Conservation (phyloP, 768 basidiomycete genomes). For the Leccinum fibrillosum region DNA sequence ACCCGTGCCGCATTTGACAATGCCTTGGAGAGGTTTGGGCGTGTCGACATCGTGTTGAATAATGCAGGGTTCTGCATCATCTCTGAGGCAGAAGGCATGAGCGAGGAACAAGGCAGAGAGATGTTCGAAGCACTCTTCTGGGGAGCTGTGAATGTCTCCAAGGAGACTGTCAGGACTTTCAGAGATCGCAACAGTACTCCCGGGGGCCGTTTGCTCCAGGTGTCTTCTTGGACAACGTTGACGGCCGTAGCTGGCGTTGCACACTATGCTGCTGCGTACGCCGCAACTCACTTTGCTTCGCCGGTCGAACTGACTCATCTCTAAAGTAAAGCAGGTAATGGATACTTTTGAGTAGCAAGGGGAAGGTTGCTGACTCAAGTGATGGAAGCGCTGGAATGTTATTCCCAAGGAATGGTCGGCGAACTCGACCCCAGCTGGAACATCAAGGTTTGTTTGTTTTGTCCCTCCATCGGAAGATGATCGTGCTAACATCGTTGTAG, state of each 20-base stretch:
- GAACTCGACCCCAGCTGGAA: conserved; percentile 48
- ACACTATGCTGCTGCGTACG: conserved; percentile 28
- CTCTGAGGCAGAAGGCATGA: conserved; percentile 37
- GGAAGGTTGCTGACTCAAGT: not conserved
- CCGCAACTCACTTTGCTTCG: not conserved
- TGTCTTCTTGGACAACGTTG: conserved; percentile 29
- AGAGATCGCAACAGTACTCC: conserved; percentile 37
- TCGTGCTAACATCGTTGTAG: conserved; percentile 4
- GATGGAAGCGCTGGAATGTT: conserved; percentile 36
- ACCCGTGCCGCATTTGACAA: conserved; percentile 34
- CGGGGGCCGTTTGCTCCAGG: conserved; percentile 39
- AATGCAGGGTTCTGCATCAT: conserved; percentile 36
- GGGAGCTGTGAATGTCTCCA: conserved; percentile 33
- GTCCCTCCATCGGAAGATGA: not conserved
- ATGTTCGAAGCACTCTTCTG: conserved; percentile 41
- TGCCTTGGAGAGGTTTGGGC: conserved; percentile 36
- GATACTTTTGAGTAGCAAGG: not conserved
- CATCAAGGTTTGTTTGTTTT: conserved; percentile 40
- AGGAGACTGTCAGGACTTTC: conserved; percentile 33
- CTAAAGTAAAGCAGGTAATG: conserved; percentile 26
- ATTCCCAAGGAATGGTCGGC: conserved; percentile 35
- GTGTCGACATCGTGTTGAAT: conserved; percentile 45
- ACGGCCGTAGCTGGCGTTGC: conserved; percentile 15
- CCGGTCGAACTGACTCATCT: not conserved
- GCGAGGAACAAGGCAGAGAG: conserved; percentile 31